Evolutionary conservation across 805 yeast species (phyloP).

Genomic region (Myxozyma sirexii): DNA sequence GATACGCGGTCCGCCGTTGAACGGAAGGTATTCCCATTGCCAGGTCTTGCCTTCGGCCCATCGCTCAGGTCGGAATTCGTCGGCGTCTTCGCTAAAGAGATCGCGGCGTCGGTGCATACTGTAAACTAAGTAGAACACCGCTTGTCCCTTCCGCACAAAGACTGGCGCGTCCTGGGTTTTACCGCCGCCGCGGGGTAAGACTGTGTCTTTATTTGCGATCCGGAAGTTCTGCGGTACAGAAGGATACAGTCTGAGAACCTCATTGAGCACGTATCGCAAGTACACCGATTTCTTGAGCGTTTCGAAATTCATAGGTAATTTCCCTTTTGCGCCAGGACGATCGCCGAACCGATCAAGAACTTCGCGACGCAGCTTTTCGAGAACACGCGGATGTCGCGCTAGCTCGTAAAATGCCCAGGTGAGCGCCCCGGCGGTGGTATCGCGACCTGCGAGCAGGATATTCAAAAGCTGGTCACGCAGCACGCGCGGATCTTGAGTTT

Average conservation of each 20-base stretch:
- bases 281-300: constrained; percentile 53
- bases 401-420: constrained; percentile 52
- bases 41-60: constrained; percentile 48
- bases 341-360: constrained; percentile 47
- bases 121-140: constrained; percentile 47
- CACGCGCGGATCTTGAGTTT: constrained; percentile 51
- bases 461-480: constrained; percentile 56
- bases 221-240: constrained; percentile 56
- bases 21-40: constrained; percentile 56
- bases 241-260: constrained; percentile 55
- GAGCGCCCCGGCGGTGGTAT: constrained; percentile 56
- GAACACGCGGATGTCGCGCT: constrained; percentile 45
- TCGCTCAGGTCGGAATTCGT: constrained; percentile 53
- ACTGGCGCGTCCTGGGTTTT: constrained; percentile 46
- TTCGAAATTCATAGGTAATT: constrained; percentile 47
- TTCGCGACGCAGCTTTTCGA: constrained; percentile 45
- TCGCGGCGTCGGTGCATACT: constrained; percentile 49
- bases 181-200: constrained; percentile 58
- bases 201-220: constrained; percentile 50
- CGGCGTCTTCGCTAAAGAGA: constrained; percentile 51
- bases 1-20: constrained; percentile 60
- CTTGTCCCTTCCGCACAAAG: constrained; percentile 50
- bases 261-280: constrained; percentile 53
- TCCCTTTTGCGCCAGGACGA: constrained; percentile 28
- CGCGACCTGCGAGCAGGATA: constrained; percentile 58